These are phyloP conservation scores for Pyrenochaeta sp. DNA, from an alignment of 2,329 filamentous ascomycete genomes.

Conservation along the genomic window DNA sequence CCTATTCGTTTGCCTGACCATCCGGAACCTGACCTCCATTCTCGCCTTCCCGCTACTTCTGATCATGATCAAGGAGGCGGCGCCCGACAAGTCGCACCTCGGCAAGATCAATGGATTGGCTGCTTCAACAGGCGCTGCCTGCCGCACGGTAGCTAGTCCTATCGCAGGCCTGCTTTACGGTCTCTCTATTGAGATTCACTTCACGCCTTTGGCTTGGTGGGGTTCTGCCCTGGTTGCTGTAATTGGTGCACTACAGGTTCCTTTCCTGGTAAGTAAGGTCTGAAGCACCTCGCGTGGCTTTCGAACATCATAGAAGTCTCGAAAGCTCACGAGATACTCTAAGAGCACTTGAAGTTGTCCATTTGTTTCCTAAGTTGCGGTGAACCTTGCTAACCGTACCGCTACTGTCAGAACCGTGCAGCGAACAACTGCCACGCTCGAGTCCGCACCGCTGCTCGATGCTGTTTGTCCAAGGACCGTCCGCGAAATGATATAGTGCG, in stretches of 20 bases:
- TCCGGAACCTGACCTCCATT: conserved; percentile 74
- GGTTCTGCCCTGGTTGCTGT: conserved; percentile 64
- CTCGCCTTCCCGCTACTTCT: conserved; percentile 73
- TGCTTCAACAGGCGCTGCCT: conserved; percentile 75
- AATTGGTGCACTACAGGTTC: conserved; percentile 64
- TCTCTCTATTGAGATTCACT: conserved; percentile 63
- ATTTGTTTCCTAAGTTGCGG: background rate
- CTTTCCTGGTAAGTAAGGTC: conserved; percentile 53
- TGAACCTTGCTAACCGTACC: background rate
- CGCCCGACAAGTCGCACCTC: conserved; percentile 67
- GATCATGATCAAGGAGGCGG: conserved; percentile 77
- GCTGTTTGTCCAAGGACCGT: conserved; percentile 27
- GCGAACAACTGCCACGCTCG: conserved; percentile 46
- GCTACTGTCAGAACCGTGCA: conserved; percentile 48
- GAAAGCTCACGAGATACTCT: background rate
- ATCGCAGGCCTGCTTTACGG: conserved; percentile 74
- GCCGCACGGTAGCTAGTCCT: conserved; percentile 74
- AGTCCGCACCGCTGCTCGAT: conserved; percentile 33
- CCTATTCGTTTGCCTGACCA: conserved; percentile 70
- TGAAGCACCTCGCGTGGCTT: background rate
- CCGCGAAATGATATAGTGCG: conserved; percentile 31
- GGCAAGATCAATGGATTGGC: conserved; percentile 77
- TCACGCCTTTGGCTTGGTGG: conserved; percentile 72
- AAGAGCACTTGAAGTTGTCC: background rate
- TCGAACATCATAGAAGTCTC: background rate